A percentile compares a stretch with the other conserved stretches of the same genome.
These are phyloP conservation scores for Phaffia rhodozyma DNA, from an alignment of 1,284 basidiomycete species.

Conservation along the genomic window DNA sequence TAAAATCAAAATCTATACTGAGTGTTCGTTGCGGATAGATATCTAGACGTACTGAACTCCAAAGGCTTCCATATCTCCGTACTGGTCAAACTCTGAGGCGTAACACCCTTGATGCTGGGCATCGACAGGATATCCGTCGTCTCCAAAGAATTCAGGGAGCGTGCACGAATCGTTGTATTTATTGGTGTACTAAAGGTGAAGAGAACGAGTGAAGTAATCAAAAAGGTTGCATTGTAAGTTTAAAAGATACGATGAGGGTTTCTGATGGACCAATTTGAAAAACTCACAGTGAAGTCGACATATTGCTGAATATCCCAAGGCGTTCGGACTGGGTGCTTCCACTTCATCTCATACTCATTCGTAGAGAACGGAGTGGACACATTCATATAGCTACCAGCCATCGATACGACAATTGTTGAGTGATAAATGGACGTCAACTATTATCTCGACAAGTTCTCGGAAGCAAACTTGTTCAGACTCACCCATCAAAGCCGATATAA, in stretches of 20 bases:
- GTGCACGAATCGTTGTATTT: slow-evolving; percentile 57
- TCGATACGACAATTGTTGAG: not conserved
- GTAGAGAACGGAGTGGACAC: slow-evolving; percentile 62
- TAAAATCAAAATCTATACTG: slow-evolving; percentile 1
- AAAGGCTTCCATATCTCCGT: slow-evolving; percentile 88
- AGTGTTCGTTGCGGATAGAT: not conserved
- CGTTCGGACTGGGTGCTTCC: slow-evolving; percentile 60
- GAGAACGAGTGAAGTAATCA: slow-evolving; percentile 7
- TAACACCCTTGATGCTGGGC: slow-evolving; percentile 55
- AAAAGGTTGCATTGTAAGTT: not conserved
- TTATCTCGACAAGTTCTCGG: not conserved
- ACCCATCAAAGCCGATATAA: slow-evolving; percentile 71
- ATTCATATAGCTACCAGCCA: slow-evolving; percentile 52
- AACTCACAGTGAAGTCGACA: slow-evolving; percentile 57
- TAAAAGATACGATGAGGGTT: not conserved
- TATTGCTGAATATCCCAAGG: slow-evolving; percentile 79
- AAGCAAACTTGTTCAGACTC: slow-evolving; percentile 9
- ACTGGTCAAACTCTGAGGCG: slow-evolving; percentile 77
- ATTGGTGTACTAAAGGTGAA: slow-evolving; percentile 44
- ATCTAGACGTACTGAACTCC: slow-evolving; percentile 58
- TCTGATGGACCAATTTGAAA: not conserved
- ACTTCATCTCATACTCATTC: slow-evolving; percentile 57
- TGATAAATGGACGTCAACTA: not conserved
- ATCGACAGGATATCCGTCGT: slow-evolving; percentile 53
- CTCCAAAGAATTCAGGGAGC: slow-evolving; percentile 64